Conservation (phyloP, 1,284 basidiomycete species). For the Tylopilus sp. region DNA sequence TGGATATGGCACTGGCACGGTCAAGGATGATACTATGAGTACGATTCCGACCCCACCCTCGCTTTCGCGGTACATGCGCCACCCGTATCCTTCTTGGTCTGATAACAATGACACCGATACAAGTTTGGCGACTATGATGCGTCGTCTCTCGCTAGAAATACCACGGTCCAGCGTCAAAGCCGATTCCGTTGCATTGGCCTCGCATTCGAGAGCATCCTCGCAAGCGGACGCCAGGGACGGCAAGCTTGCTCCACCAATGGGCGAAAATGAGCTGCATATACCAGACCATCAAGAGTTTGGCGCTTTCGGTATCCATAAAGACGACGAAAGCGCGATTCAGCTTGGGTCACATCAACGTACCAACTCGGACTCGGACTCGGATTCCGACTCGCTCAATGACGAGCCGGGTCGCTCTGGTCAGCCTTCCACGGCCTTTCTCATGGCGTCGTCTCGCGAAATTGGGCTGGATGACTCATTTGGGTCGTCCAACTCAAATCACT, state of each 20-base stretch:
- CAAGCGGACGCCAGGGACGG: constrained; percentile 5
- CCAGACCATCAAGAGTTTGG: constrained; percentile 28
- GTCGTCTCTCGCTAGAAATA: constrained; percentile 42
- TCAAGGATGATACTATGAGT: constrained; percentile 56
- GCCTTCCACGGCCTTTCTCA: constrained; percentile 57
- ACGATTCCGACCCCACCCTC: constrained; percentile 63
- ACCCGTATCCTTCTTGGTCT: constrained; percentile 33
- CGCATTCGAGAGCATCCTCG: constrained; percentile 12
- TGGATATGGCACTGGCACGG: constrained; percentile 15
- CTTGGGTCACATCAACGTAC: constrained; percentile 8
- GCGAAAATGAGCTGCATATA: constrained; percentile 14
- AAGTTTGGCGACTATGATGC: constrained; percentile 50
- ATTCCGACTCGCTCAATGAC: constrained; percentile 43
- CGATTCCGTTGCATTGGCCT: constrained; percentile 12
- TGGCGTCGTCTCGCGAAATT: constrained; percentile 38
- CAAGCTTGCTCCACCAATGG: background rate
- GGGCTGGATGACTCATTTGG: constrained; percentile 53
- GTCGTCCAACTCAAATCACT: constrained; percentile 41
- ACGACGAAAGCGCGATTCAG: constrained; percentile 17
- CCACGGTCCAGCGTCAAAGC: constrained; percentile 17
- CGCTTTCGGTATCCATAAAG: constrained; percentile 26
- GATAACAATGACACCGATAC: constrained; percentile 42
- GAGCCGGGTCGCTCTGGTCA: constrained; percentile 44
- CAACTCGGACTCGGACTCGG: constrained; percentile 34
- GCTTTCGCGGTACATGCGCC: constrained; percentile 52